Base-by-base conservation (phyloP, 139 green algal genomes). In the Pleodorina starrii region DNA sequence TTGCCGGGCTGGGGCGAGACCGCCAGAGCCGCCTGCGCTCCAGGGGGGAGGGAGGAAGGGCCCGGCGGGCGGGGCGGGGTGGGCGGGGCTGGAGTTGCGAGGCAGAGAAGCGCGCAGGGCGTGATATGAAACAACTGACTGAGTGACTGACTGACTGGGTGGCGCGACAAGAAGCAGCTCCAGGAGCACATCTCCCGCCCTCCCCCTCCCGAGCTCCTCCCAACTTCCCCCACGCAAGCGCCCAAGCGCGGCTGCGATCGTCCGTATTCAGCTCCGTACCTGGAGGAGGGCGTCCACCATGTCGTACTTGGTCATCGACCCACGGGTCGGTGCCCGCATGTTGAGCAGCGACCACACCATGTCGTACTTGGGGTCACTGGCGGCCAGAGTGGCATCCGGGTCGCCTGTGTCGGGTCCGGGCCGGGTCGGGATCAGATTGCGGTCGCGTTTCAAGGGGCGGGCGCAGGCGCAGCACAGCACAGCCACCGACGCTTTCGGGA, bases 291-390 rank as follows among this genome's bases (percentile, higher is more conserved):
- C 12, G 71, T 50, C 84, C 5, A 90, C 85, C 73, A 84, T 12
- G 73, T 90, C 85, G 54, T 90, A 85, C 54, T 90, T 90, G 73
- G 73, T 51, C 32, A 59, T 11, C 21, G 59, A 36, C n/a, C 84
- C 71, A 11, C 0, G 50, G 36, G 68, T 27, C 27, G 84, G 71
- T 36, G 50, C 36, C 16, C 21, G 10, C 84, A 81, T 74, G 71
- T 82, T 75, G 36, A 89, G 69, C 71, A 89, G 71, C 27, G 27
- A 40, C 84, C 84, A 89, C 51, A 89, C 84, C 23, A 71, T 71
- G 71, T 89, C 84, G 84, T 89, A 89, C 84, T 84, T 84, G 51
- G 84, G 84, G 69, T 89, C 71, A 25, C 29, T 44, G 51, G 50
- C 51, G 29, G 68, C 51, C 71, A 89, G 38, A 50, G 84, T 89